Conservation (phyloP, 1,284 basidiomycete species). For the Apiotrichum siamense region DNA sequence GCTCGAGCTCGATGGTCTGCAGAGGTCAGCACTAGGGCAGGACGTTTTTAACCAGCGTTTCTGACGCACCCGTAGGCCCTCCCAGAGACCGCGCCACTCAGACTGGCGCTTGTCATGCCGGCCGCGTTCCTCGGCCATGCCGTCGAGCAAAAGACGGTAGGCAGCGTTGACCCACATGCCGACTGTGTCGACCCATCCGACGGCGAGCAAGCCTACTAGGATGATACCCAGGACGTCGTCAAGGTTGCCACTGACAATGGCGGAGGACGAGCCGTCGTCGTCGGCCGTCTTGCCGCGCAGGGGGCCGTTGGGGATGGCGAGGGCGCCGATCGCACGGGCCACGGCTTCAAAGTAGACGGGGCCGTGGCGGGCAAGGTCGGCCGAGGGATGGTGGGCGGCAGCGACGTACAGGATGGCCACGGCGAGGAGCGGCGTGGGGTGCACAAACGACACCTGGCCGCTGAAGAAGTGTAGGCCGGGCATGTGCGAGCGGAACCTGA, state of each 20-base stretch:
- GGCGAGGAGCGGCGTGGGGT: constrained; percentile 19
- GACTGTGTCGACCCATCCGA: constrained; percentile 23
- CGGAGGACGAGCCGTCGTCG: constrained; percentile 2
- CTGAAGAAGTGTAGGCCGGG: constrained; percentile 22
- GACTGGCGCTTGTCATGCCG: constrained; percentile 7
- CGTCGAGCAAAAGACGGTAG: constrained; percentile 19
- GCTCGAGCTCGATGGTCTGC: constrained; percentile 22
- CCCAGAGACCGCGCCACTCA: constrained; percentile 22
- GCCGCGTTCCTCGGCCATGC: constrained; percentile 18
- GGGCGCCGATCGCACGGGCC: constrained; percentile 12
- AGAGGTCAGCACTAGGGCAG: not conserved
- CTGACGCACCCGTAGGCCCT: constrained; percentile 19
- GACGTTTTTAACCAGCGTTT: not conserved
- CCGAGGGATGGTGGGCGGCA: constrained; percentile 14
- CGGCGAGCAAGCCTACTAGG: constrained; percentile 15
- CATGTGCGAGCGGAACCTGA: constrained; percentile 22
- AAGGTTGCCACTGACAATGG: constrained; percentile 14
- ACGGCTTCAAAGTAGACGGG: constrained; percentile 18
- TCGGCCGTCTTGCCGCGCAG: constrained; percentile 1
- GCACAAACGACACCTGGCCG: constrained; percentile 20
- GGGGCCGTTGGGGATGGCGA: constrained; percentile 14
- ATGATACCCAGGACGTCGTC: constrained; percentile 22
- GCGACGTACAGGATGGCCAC: constrained; percentile 20
- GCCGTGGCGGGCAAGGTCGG: constrained; percentile 14
- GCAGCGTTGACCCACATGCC: constrained; percentile 22